Conservation (phyloP, 805 yeast genomes). For the Blastobotrys chiropterorum region DNA sequence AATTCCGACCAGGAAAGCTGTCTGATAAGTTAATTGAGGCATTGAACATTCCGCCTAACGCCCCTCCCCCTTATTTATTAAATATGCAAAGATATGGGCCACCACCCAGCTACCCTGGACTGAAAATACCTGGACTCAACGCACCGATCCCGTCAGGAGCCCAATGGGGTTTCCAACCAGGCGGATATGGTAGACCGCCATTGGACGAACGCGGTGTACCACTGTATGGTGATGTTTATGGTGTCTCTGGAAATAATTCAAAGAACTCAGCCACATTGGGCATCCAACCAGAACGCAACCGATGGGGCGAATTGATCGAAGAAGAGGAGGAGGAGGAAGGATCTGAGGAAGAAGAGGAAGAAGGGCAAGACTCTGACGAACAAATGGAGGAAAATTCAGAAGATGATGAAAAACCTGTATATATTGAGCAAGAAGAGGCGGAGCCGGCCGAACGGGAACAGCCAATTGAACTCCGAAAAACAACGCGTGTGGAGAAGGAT, state of each 20-base stretch:
- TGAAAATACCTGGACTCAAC: constrained; percentile 51
- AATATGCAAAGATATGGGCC: constrained; percentile 66
- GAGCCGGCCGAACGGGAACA: background rate
- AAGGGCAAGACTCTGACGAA: constrained; percentile 32
- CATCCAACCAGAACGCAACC: constrained; percentile 19
- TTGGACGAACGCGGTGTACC: constrained; percentile 31
- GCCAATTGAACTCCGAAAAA: constrained; percentile 1
- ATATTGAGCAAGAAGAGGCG: background rate
- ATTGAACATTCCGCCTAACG: constrained; percentile 53
- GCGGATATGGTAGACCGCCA: constrained; percentile 36
- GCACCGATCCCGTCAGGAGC: constrained; percentile 36
- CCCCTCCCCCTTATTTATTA: constrained; percentile 74
- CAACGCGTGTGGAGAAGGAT: background rate
- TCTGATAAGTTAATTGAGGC: constrained; percentile 61
- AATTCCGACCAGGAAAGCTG: constrained; percentile 58
- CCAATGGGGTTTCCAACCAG: constrained; percentile 37
- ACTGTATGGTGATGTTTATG: constrained; percentile 32
- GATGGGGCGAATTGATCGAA: constrained; percentile 30
- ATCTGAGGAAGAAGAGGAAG: constrained; percentile 27
- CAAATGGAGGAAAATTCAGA: constrained; percentile 34
- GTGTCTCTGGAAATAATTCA: constrained; percentile 7
- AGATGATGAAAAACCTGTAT: constrained; percentile 9
- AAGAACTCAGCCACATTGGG: constrained; percentile 4
- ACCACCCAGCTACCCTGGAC: constrained; percentile 74
- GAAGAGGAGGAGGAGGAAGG: constrained; percentile 28